These are phyloP conservation scores for Aleurites moluccanus DNA, from an alignment of 441 rosid species.

Conservation along the genomic window DNA sequence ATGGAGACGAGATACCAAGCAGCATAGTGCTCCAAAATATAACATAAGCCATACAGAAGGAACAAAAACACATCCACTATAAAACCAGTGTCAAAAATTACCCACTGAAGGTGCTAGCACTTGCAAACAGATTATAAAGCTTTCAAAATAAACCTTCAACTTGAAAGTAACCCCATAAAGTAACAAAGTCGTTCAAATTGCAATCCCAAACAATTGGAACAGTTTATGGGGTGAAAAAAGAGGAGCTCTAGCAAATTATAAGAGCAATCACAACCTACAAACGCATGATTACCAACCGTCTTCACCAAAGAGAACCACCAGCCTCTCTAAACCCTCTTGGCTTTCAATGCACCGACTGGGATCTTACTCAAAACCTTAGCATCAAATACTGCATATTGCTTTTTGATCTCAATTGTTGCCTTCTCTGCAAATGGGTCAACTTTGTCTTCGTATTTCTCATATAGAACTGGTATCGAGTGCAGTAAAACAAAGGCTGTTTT, in stretches of 20 bases:
- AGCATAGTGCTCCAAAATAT: not conserved
- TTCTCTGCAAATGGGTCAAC: constrained; percentile 85
- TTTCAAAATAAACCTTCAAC: constrained; percentile 22
- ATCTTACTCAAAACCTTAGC: constrained; percentile 86
- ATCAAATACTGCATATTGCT: constrained; percentile 68
- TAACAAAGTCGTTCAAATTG: constrained; percentile 23
- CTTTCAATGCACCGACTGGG: constrained; percentile 58
- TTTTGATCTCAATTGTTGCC: constrained; percentile 60
- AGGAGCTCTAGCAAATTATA: constrained; percentile 16
- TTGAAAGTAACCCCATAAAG: constrained; percentile 23
- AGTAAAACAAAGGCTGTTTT: constrained; percentile 66
- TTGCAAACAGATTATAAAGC: constrained; percentile 17
- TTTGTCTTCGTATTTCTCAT: constrained; percentile 85
- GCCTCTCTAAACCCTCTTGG: constrained; percentile 48
- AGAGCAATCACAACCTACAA: constrained; percentile 28
- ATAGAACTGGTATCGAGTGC: constrained; percentile 70
- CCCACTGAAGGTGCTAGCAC: constrained; percentile 14
- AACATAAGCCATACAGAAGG: not conserved
- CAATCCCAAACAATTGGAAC: constrained; percentile 23
- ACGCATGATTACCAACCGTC: constrained; percentile 20
- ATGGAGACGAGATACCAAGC: not conserved
- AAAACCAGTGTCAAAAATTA: constrained; percentile 13
- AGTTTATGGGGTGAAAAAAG: constrained; percentile 24
- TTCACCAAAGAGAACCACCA: constrained; percentile 2
- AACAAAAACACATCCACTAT: constrained; percentile 5